Evolutionary conservation across 164 flowering plant genomes (phyloP).

Genomic region (Vitis cinerea): DNA sequence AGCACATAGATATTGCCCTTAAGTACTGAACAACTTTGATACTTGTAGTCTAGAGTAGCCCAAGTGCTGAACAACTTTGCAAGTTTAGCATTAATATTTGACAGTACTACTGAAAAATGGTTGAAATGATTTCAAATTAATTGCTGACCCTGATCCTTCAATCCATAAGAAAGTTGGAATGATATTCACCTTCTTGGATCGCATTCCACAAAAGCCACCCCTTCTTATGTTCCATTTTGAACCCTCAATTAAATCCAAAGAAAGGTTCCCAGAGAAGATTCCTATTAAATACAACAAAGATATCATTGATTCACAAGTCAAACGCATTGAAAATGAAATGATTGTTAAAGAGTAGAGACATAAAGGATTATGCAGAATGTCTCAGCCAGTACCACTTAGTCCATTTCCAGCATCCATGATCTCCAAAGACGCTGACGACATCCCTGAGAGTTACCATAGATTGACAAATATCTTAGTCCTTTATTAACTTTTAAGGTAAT

Average conservation of each 20-base stretch:
- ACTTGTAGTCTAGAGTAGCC: too few species aligned
- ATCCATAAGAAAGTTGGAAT: neutral
- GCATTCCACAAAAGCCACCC: slow-evolving; percentile 98
- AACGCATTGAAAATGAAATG: neutral
- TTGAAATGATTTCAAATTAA: too few species aligned
- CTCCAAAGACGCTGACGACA: slow-evolving; percentile 93
- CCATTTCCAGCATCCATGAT: slow-evolving; percentile 62
- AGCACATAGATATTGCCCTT: too few species aligned
- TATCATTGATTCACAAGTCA: neutral
- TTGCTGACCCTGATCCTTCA: too few species aligned
- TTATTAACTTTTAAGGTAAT: neutral
- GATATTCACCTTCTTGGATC: slow-evolving; percentile 75
- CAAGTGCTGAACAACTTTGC: too few species aligned
- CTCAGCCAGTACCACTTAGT: slow-evolving; percentile 36
- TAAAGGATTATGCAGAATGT: neutral
- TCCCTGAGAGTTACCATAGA: slow-evolving; percentile 43
- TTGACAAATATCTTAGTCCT: neutral
- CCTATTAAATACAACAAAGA: slow-evolving; percentile 38
- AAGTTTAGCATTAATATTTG: too few species aligned
- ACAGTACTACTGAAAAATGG: too few species aligned
- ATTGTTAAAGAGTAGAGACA: neutral
- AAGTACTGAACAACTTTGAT: too few species aligned
- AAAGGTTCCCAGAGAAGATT: slow-evolving; percentile 89
- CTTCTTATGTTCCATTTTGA: slow-evolving; percentile 76
- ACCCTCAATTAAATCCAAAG: slow-evolving; percentile 64